Evolutionary conservation across 805 yeast genomes (phyloP), one percentile per base, ranked within the genome.

Genomic region (Spencermartinsiella europaea): DNA sequence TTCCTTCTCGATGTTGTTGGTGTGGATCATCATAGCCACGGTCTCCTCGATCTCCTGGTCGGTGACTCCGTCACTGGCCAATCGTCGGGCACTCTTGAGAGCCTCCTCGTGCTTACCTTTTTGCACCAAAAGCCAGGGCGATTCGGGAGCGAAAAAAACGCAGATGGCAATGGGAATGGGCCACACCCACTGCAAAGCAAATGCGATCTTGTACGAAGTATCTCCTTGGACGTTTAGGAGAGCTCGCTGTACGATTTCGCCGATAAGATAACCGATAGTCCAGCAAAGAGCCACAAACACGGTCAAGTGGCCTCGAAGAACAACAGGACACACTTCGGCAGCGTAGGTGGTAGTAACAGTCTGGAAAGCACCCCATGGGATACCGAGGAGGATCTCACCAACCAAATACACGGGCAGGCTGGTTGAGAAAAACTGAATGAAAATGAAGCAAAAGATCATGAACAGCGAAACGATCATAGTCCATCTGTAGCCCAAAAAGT

Each of bases 121-220:
- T 46, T 71, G 68, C 2, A 73, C 71, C 41, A 76, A 59, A 77
- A 78, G 77, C 73, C 77, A 73, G 31, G 83, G 83, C 7, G 80
- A 74, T 45, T 78, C 82, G 4, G 63, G 63, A 5, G 82, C 82
- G 33, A 79, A 73, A 33, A 20, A 33, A 4, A 46, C 34, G 2
- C 28, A 47, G 2, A 74, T 58, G 21, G 69, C 53, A 21, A 78
- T 57, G 31, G 79, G 79, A 14, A 70, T 57, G 4, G 80, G 76
- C 80, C 80, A 79, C 3, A 69, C 61, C 83, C 83, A 79, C 61
- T 79, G 83, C 10, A 78, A 48, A 4, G 78, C 82, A 57, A 74
- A 76, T 5, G 83, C 81, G 38, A 76, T 65, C 44, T 71, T 65
- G 59, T 75, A 79, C 5, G 78, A 71, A 65, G 67, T 52, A 17